Percentiles rank a stretch among this genome's conserved stretches.
These are phyloP conservation scores for Trichoderma gamsii DNA, from an alignment of 495 filamentous ascomycete genomes.

Conservation along the genomic window DNA sequence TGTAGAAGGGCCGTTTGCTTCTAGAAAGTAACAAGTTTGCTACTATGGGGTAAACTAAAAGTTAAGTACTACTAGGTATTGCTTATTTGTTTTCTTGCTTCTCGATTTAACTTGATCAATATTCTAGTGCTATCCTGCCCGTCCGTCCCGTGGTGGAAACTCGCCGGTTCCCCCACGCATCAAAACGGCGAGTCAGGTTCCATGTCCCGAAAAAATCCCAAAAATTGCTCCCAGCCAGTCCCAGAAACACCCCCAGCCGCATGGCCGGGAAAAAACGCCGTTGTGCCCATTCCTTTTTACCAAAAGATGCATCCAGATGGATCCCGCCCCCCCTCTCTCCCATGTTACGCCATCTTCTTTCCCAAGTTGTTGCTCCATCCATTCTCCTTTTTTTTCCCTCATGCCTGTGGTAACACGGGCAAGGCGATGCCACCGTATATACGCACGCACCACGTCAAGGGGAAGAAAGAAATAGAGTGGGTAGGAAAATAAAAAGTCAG, in stretches of 20 bases:
- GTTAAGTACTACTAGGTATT: no score
- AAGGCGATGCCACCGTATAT: neutral
- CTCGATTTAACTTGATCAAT: no score
- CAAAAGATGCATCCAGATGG: neutral
- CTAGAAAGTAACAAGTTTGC: no score
- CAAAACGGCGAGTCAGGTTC: neutral
- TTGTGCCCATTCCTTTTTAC: neutral
- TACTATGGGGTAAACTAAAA: no score
- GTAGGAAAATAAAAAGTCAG: neutral
- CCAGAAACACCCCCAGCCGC: neutral
- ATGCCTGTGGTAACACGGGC: no score
- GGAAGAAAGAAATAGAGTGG: no score
- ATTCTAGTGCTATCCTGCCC: no score
- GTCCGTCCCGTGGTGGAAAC: neutral
- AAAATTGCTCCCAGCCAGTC: conserved; percentile 1
- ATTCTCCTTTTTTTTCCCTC: no score
- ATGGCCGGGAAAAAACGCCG: conserved; percentile 3
- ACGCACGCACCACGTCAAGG: no score
- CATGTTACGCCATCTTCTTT: conserved; percentile 1
- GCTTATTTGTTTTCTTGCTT: no score
- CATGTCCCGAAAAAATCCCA: neutral
- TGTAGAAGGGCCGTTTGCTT: no score
- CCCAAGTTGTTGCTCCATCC: neutral
- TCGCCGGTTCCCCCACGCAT: neutral
- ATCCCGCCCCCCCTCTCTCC: neutral